phyloP scores from a whole-genome alignment of 2,329 filamentous ascomycete genomes.

The Colletotrichum sp. region DNA sequence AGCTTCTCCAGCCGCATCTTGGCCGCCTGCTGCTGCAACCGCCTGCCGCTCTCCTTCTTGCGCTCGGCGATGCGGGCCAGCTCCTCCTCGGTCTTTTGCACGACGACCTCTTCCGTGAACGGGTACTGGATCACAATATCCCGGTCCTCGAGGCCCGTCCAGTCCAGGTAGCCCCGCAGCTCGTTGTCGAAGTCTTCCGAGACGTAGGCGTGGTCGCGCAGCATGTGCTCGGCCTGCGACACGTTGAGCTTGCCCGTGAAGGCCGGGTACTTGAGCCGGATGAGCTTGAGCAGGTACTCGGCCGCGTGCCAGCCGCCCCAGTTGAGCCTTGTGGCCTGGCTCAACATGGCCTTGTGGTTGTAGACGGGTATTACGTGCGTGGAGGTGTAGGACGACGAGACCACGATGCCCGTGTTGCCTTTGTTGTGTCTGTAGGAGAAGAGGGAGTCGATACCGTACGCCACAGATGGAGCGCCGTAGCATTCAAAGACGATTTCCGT shows the following conservation, averaged over 20 bases:
- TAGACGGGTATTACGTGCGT: slow-evolving; percentile 96
- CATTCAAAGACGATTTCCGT: slow-evolving; percentile 97
- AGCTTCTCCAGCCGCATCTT: slow-evolving; percentile 97
- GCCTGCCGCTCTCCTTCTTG: slow-evolving; percentile 90
- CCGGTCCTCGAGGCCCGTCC: slow-evolving; percentile 88
- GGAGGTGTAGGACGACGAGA: slow-evolving; percentile 91
- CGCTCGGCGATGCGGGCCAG: slow-evolving; percentile 88
- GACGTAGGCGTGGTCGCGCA: slow-evolving; percentile 89
- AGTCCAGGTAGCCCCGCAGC: slow-evolving; percentile 79
- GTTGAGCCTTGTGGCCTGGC: slow-evolving; percentile 86
- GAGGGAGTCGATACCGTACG: slow-evolving; percentile 94
- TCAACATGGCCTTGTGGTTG: slow-evolving; percentile 82
- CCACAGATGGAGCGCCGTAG: slow-evolving; percentile 87
- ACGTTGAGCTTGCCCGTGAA: slow-evolving; percentile 87
- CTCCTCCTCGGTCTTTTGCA: slow-evolving; percentile 95
- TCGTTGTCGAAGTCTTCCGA: slow-evolving; percentile 85
- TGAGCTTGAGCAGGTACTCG: slow-evolving; percentile 89
- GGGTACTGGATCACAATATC: slow-evolving; percentile 92
- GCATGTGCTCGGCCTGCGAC: slow-evolving; percentile 85
- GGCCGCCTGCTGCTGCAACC: slow-evolving; percentile 93
- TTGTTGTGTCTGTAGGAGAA: slow-evolving; percentile 96
- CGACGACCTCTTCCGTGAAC: slow-evolving; percentile 86
- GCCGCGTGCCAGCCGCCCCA: slow-evolving; percentile 93
- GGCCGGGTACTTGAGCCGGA: slow-evolving; percentile 88
- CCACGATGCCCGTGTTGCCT: slow-evolving; percentile 83